Conservation (phyloP, 2,329 filamentous ascomycete species). For the Aspergillus fijiensis region DNA sequence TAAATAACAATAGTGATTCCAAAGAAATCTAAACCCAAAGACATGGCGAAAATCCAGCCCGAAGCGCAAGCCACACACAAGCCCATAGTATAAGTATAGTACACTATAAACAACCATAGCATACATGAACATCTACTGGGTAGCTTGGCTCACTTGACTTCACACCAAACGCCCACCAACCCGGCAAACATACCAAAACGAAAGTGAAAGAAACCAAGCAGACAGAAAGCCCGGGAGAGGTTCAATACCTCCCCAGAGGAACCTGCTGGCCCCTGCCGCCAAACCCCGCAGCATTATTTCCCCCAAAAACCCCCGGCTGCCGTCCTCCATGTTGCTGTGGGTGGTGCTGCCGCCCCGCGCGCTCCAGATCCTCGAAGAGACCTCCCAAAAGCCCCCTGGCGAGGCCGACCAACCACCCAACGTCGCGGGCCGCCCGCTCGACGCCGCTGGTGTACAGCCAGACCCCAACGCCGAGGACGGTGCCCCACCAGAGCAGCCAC, state of each 20-base stretch:
- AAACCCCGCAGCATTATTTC: not conserved
- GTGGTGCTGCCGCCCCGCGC: slow-evolving; percentile 6
- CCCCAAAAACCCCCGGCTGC: slow-evolving; percentile 32
- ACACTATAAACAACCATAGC: no score
- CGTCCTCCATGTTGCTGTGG: slow-evolving; percentile 47
- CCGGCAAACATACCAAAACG: no score
- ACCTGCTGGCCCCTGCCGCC: not conserved
- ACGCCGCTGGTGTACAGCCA: slow-evolving; percentile 51
- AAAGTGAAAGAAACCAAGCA: not conserved
- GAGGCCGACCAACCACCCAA: slow-evolving; percentile 61
- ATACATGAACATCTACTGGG: no score
- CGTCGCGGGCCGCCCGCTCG: slow-evolving; percentile 34
- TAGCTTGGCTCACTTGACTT: no score
- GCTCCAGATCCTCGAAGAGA: slow-evolving; percentile 38
- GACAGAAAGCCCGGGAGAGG: no score
- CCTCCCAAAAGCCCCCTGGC: slow-evolving; percentile 65
- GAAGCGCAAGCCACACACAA: no score
- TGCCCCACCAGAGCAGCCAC: slow-evolving; percentile 63
- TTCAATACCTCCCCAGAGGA: not conserved
- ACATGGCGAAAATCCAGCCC: no score
- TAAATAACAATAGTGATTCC: no score
- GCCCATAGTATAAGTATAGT: no score
- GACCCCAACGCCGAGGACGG: slow-evolving; percentile 55
- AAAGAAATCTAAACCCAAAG: no score
- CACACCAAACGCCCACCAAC: no score